phyloP scores from a whole-genome alignment of 2,329 filamentous ascomycete species.

The Monosporascus sp. region DNA sequence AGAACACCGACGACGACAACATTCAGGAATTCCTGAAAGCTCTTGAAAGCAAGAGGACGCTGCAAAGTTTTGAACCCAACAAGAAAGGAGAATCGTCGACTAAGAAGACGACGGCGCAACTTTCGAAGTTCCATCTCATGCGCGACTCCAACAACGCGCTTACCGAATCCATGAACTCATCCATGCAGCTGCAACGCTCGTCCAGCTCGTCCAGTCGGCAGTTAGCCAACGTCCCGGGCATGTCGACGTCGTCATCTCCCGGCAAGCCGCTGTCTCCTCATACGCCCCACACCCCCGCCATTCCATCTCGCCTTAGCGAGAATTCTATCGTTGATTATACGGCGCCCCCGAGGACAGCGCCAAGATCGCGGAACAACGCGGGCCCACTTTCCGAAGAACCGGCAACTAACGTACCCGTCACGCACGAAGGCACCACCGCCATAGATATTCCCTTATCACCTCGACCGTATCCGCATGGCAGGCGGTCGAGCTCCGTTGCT shows the following conservation, averaged over 20 bases:
- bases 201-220: slow-evolving; percentile 66
- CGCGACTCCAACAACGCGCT: slow-evolving; percentile 81
- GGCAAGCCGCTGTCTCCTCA: slow-evolving; percentile 86
- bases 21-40: slow-evolving; percentile 90
- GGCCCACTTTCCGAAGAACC: slow-evolving; percentile 26
- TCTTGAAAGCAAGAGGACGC: slow-evolving; percentile 81
- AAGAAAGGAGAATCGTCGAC: slow-evolving; percentile 65
- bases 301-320: slow-evolving; percentile 88
- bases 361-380: slow-evolving; percentile 20
- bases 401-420: slow-evolving; percentile 32
- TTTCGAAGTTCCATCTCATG: slow-evolving; percentile 84
- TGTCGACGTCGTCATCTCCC: slow-evolving; percentile 83
- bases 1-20: slow-evolving; percentile 74
- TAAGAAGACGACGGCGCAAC: slow-evolving; percentile 70
- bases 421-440: slow-evolving; percentile 53
- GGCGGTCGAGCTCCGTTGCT: slow-evolving; percentile 65
- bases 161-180: slow-evolving; percentile 90
- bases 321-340: slow-evolving; percentile 75
- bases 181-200: slow-evolving; percentile 76
- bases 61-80: slow-evolving; percentile 68
- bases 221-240: slow-evolving; percentile 56
- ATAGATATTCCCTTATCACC: slow-evolving; percentile 73
- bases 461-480: slow-evolving; percentile 47
- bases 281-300: slow-evolving; percentile 87
- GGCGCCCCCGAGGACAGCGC: slow-evolving; percentile 20